phyloP scores from a whole-genome alignment of 2,329 filamentous ascomycete species.

The Exophiala sp. region DNA sequence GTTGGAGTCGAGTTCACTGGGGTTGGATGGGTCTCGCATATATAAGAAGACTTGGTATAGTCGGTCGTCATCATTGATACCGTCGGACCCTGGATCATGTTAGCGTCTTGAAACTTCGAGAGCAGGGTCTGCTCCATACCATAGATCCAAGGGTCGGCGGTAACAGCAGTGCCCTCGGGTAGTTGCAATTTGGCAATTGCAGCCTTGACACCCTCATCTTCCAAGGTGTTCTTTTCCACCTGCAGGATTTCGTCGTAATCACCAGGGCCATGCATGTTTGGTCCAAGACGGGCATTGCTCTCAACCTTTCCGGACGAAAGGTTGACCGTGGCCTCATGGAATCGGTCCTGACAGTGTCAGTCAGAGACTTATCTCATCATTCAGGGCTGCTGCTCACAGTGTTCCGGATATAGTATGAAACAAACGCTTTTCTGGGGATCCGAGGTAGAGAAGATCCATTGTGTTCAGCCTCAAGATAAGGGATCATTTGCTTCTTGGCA shows the following conservation, averaged over 20 bases:
- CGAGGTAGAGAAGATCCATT: slow-evolving; percentile 47
- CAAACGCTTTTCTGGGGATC: slow-evolving; percentile 51
- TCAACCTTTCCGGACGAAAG: slow-evolving; percentile 48
- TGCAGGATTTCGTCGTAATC: slow-evolving; percentile 60
- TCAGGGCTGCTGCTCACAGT: slow-evolving; percentile 47
- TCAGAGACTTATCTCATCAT: slow-evolving; percentile 40
- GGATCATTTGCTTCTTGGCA: slow-evolving; percentile 55
- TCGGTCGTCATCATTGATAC: slow-evolving; percentile 48
- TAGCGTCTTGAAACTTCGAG: too few relatives aligned
- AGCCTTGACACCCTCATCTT: slow-evolving; percentile 54
- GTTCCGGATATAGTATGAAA: slow-evolving; percentile 50
- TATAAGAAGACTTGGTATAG: slow-evolving; percentile 66
- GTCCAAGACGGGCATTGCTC: slow-evolving; percentile 49
- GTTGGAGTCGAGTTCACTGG: slow-evolving; percentile 60
- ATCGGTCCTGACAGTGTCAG: slow-evolving; percentile 46
- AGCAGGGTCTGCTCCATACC: slow-evolving; percentile 35
- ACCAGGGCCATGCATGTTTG: slow-evolving; percentile 53
- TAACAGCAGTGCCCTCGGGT: slow-evolving; percentile 54
- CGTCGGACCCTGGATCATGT: slow-evolving; percentile 46
- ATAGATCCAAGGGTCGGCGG: slow-evolving; percentile 69
- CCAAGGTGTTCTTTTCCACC: slow-evolving; percentile 56
- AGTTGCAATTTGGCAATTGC: slow-evolving; percentile 59
- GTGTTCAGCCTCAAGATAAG: slow-evolving; percentile 63
- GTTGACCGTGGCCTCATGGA: slow-evolving; percentile 56
- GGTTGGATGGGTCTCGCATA: slow-evolving; percentile 60